Conservation (phyloP, 306 rosid genomes). For the Nissolia schottii region DNA sequence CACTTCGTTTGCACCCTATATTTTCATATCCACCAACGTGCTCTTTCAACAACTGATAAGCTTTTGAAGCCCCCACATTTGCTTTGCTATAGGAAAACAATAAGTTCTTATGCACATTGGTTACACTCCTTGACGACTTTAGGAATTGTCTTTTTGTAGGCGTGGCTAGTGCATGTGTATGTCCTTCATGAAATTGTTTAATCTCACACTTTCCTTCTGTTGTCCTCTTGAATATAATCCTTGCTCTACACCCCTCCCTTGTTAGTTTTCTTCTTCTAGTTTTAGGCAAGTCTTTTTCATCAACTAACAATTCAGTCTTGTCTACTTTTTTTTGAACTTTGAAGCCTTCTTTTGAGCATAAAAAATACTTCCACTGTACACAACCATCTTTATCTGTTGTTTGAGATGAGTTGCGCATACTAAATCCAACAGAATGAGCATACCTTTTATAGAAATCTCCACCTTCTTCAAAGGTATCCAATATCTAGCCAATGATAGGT, state of each 20-base stretch:
- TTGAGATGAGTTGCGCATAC: not conserved
- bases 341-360: too few species aligned
- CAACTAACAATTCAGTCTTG: not conserved
- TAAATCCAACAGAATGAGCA: not conserved
- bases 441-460: not conserved
- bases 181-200: not conserved
- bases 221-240: too few species aligned
- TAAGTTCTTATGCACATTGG: not conserved
- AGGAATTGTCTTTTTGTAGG: not conserved
- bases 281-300: not conserved
- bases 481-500: not conserved
- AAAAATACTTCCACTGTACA: too few species aligned
- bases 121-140: too few species aligned
- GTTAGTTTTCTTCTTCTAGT: too few species aligned
- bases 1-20: not conserved
- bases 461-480: not conserved
- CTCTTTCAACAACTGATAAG: not conserved
- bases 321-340: not conserved
- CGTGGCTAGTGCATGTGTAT: not conserved
- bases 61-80: not conserved
- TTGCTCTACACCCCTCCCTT: too few species aligned
- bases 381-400: not conserved
- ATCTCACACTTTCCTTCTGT: too few species aligned
- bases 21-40: not conserved
- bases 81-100: not conserved